These are phyloP conservation scores for Laburnicola sp. DNA, from an alignment of 2,329 filamentous ascomycete genomes.

Conservation along the genomic window DNA sequence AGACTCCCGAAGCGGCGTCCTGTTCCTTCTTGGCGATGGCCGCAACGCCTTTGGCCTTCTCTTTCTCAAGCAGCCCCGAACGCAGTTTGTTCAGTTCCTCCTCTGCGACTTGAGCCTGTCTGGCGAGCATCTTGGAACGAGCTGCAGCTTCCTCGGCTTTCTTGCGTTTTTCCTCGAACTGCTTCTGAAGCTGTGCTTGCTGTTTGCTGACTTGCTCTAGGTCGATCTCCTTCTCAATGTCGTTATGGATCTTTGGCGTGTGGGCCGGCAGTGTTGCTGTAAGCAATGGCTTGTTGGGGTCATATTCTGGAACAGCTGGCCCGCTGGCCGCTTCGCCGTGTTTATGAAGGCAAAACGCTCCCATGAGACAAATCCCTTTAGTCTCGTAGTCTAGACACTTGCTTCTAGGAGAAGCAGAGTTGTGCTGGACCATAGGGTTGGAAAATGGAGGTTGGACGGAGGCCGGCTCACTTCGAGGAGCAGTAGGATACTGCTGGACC, in stretches of 20 bases:
- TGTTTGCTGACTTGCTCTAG: conserved; percentile 68
- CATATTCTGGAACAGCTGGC: conserved; percentile 2
- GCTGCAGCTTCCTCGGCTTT: conserved; percentile 66
- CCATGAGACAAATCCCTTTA: conserved; percentile 2
- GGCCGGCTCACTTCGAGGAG: too few species aligned
- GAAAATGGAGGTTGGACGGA: neutral
- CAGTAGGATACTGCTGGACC: too few species aligned
- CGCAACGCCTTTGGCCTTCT: conserved; percentile 22
- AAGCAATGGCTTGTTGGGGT: conserved; percentile 1
- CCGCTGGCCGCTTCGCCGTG: neutral
- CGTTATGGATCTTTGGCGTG: conserved; percentile 18
- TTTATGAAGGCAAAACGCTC: conserved; percentile 1
- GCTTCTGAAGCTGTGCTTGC: conserved; percentile 72
- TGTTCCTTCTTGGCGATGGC: conserved; percentile 10
- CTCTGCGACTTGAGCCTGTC: conserved; percentile 64
- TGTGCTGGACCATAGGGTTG: neutral
- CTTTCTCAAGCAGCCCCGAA: conserved; percentile 62
- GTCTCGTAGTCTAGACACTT: conserved; percentile 5
- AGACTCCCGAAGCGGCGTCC: conserved; percentile 6
- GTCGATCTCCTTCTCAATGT: conserved; percentile 62
- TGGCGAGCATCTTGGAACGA: conserved; percentile 66
- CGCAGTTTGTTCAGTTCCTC: conserved; percentile 66
- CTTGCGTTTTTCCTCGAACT: conserved; percentile 66
- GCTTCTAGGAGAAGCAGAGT: neutral
- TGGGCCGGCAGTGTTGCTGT: neutral